Evolutionary conservation across 805 yeast species (phyloP), one percentile per base, ranked within the genome.

Genomic region (Alloascoidea africana): DNA sequence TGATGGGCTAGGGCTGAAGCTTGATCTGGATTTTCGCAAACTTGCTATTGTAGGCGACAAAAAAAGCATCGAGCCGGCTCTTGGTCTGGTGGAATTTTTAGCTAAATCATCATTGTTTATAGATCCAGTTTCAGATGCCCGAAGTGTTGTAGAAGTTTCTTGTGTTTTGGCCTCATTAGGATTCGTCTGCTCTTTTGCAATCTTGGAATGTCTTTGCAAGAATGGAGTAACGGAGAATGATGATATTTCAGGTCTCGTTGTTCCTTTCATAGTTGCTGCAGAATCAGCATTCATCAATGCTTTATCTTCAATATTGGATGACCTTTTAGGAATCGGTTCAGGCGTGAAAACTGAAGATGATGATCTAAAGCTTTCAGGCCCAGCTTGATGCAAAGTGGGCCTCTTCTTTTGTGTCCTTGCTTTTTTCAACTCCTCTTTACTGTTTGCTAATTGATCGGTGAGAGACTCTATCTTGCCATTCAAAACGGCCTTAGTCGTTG

Each of bases 381-480:
- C 8, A 8, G 30, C n/a, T 23, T 23, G 30, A 23, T 23, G 8
- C 8, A 23, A 23, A 8, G 30, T 23, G n/a, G n/a, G 13, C 8
- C 30, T 8, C n/a, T 23, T 8, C n/a, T 23, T 8, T 23, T 23
- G 30, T 23, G 8, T 8, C n/a, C n/a, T 8, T 23, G 8, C 13
- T 23, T 23, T 8, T 23, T 23, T 8, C n/a, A 8, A n/a, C n/a
- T 23, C 13, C n/a, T 23, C 13, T 23, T 23, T 23, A 8, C 13
- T 23, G 8, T 23, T 23, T n/a, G n/a, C n/a, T n/a, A 23, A 23
- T 23, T 23, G 8, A 23, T 23, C 30, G n/a, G 8, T 41, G 2
- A 44, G 32, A 5, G 33, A 18, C 13, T 44, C 47, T 6, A 41
- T 6, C 27, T 43, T 44, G 4, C 43, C 16, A 27, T 43, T 46